Evolutionary conservation across 1,139 yeast genomes (phyloP), one percentile per base, ranked within the genome.

Genomic region (Saccharomyces hybrid): DNA sequence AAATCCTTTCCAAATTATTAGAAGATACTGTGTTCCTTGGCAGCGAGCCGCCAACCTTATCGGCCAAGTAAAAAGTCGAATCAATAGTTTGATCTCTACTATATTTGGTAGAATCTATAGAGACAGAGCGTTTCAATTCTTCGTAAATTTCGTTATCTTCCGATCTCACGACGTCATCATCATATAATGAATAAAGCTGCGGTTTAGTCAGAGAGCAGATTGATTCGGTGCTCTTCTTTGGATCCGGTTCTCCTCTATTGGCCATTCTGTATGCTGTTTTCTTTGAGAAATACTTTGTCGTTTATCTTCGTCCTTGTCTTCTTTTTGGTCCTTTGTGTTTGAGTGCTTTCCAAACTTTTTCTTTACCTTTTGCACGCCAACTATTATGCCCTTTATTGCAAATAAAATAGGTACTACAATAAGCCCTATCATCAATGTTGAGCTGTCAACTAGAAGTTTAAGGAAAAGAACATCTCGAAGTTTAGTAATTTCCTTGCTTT

Each of bases 131-230:
- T 51, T 56, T 58, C 38, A 59, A 54, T 47, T 60, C 62, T 28
- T 61, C 61, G 49, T 66, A 66, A 25, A 63, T 61, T 27, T 63
- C 64, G 31, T 59, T 59, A 49, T 67, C 69, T 27, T 63, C 67
- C 16, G 66, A 64, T 38, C 63, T 60, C 4, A 64, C 61, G 28
- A 69, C 62, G 32, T 68, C 71, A 20, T 64, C 66, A 52, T 69
- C 72, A 52, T 70, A 70, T 20, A 61, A 55, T 0, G 70, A 65
- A 47, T 59, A 68, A 38, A 69, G 55, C n/a, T 66, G 64, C 27
- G 71, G 71, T 51, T 62, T 65, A 23, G 70, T 65, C 47, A 67
- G 51, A 32, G 55, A 59, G 51, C 58, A 58, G 23, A 64, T 61
- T 27, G 69, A 65, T 46, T 64, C 67, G 7, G 57, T 61, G 51